These are phyloP conservation scores for Avena eriantha DNA, from an alignment of 176 grass and related monocot species.

Conservation along the genomic window DNA sequence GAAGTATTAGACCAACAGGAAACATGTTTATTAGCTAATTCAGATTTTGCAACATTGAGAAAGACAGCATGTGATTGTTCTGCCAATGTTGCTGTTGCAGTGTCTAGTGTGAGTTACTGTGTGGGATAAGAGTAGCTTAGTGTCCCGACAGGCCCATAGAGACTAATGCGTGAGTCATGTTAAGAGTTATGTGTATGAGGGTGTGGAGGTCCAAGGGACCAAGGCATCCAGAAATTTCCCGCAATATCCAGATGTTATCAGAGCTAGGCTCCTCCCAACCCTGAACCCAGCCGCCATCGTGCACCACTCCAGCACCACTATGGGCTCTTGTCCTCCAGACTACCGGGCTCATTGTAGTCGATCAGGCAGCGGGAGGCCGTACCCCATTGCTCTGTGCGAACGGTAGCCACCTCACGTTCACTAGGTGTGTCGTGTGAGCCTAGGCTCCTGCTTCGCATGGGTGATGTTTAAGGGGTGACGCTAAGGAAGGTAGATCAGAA, in stretches of 20 bases:
- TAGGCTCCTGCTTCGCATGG: neutral
- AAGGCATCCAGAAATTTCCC: neutral
- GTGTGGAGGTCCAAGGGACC: neutral
- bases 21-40: neutral
- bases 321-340: neutral
- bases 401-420: neutral
- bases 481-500: neutral
- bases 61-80: slow-evolving; percentile 4
- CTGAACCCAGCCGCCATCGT: neutral
- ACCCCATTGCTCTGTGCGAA: neutral
- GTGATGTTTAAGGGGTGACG: neutral
- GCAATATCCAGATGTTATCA: neutral
- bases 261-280: neutral
- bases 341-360: neutral
- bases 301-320: neutral
- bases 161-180: neutral
- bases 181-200: neutral
- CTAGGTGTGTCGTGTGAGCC: neutral
- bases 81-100: neutral
- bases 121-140: neutral
- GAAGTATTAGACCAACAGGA: slow-evolving; percentile 28
- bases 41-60: slow-evolving; percentile 23
- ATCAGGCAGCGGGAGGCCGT: neutral
- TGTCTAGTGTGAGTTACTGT: neutral
- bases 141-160: neutral